phyloP scores from a whole-genome alignment of 495 filamentous ascomycete species.

The Thozetella sp. region DNA sequence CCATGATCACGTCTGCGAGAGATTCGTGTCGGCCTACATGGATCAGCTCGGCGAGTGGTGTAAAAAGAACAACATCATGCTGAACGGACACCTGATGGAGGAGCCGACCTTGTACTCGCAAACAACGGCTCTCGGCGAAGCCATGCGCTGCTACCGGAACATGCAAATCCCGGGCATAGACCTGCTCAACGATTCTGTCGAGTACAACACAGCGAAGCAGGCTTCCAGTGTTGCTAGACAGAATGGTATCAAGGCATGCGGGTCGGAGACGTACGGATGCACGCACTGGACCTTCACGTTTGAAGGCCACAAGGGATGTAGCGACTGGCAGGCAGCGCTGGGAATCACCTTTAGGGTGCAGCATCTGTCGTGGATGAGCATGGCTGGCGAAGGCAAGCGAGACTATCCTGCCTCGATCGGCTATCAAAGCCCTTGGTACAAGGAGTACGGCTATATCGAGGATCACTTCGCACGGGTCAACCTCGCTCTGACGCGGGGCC shows the following conservation, averaged over 20 bases:
- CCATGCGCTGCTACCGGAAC: constrained; percentile 24
- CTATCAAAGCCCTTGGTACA: constrained; percentile 27
- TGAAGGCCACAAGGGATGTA: constrained; percentile 27
- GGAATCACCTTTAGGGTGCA: constrained; percentile 24
- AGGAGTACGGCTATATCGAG: constrained; percentile 21
- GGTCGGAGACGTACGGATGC: constrained; percentile 23
- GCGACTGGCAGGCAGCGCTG: constrained; percentile 27
- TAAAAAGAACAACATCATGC: constrained; percentile 13
- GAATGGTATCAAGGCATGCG: constrained; percentile 10
- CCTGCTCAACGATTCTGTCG: constrained; percentile 17
- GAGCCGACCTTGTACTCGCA: constrained; percentile 19
- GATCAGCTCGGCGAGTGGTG: constrained; percentile 22
- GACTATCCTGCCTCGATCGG: constrained; percentile 24
- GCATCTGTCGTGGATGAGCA: constrained; percentile 24
- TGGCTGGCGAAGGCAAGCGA: constrained; percentile 24
- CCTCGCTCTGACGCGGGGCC: constrained; percentile 19
- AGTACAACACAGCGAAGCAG: constrained; percentile 28
- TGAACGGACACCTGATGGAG: constrained; percentile 29
- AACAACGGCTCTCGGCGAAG: constrained; percentile 20
- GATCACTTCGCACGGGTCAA: constrained; percentile 21
- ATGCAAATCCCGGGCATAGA: constrained; percentile 23
- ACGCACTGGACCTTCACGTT: constrained; percentile 26
- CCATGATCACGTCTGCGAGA: constrained; percentile 21
- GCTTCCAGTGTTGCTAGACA: constrained; percentile 19
- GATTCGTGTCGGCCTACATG: constrained; percentile 21